These are phyloP conservation scores for Kluyveromyces dobzhanskii DNA, from an alignment of 805 yeast genomes.

Conservation along the genomic window DNA sequence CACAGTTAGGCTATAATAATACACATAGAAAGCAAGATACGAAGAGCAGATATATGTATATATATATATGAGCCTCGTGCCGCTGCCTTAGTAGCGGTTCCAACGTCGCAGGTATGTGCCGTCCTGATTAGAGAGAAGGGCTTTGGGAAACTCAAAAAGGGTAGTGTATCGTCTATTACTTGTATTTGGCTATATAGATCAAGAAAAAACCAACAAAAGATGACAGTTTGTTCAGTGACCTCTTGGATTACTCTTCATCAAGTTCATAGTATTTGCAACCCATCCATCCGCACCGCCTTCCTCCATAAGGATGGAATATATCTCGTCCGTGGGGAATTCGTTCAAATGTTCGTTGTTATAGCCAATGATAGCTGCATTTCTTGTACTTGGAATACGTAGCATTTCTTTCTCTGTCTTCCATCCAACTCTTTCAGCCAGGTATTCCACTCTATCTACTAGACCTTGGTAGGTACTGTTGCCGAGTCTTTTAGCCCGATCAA, in stretches of 20 bases:
- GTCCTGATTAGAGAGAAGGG: too few species aligned
- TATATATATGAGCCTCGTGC: too few species aligned
- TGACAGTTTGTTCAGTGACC: constrained; percentile 60
- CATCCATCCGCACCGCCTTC: constrained; percentile 92
- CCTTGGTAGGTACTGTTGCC: constrained; percentile 68
- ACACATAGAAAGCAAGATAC: too few species aligned
- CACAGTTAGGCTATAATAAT: too few species aligned
- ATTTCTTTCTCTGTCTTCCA: constrained; percentile 83
- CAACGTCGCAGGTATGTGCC: too few species aligned
- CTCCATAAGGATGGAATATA: constrained; percentile 53
- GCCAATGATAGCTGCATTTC: constrained; percentile 87
- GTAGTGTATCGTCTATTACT: neutral
- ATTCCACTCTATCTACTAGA: constrained; percentile 76
- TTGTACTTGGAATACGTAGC: constrained; percentile 87
- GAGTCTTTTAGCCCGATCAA: constrained; percentile 9
- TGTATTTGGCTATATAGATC: neutral
- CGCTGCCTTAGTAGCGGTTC: too few species aligned
- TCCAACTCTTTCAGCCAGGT: constrained; percentile 57
- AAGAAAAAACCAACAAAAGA: too few species aligned
- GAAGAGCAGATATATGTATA: too few species aligned
- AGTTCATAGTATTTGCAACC: constrained; percentile 70
- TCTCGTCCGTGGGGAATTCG: constrained; percentile 27
- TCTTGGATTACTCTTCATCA: constrained; percentile 65
- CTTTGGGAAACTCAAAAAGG: too few species aligned
- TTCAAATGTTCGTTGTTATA: constrained; percentile 32